Conservation (phyloP, 2,329 filamentous ascomycete genomes). For the Fusarium temperatum region DNA sequence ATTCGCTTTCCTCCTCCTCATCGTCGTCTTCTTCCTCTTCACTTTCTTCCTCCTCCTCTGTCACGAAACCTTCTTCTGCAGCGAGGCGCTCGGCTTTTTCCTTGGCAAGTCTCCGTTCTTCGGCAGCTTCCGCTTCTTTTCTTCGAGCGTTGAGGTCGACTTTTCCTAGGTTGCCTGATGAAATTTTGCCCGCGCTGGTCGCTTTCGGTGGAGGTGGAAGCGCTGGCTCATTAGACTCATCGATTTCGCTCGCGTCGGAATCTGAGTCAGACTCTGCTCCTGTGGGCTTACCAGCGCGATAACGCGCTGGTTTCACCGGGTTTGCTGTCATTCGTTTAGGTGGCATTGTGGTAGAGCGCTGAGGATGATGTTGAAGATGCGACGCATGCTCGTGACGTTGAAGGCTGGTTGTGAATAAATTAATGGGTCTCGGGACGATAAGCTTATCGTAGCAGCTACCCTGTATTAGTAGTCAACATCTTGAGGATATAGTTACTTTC, state of each 20-base stretch:
- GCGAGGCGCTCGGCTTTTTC: constrained; percentile 61
- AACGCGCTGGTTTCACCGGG: constrained; percentile 79
- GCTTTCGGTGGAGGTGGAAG: constrained; percentile 66
- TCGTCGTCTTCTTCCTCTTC: constrained; percentile 47
- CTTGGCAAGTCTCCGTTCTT: constrained; percentile 57
- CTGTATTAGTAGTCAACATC: not conserved
- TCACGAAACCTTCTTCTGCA: constrained; percentile 71
- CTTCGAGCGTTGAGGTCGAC: constrained; percentile 61
- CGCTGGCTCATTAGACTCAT: constrained; percentile 45
- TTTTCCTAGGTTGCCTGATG: constrained; percentile 59
- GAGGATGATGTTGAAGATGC: constrained; percentile 11
- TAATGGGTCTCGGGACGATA: constrained; percentile 31
- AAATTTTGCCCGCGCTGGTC: constrained; percentile 64
- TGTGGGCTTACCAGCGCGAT: constrained; percentile 83
- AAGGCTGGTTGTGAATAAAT: constrained; percentile 20
- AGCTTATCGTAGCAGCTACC: constrained; percentile 28
- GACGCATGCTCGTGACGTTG: constrained; percentile 34
- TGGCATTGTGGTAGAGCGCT: constrained; percentile 57
- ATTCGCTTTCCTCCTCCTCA: constrained; percentile 52
- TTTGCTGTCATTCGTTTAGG: constrained; percentile 95
- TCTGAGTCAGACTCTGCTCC: constrained; percentile 65
- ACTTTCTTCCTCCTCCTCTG: constrained; percentile 60
- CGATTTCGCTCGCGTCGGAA: constrained; percentile 59
- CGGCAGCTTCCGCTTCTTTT: constrained; percentile 57
- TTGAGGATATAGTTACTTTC: not conserved